Evolutionary conservation across 176 grass and related monocot species (phyloP), one percentile per base, ranked within the genome.

Genomic region (Carex scoparia): DNA sequence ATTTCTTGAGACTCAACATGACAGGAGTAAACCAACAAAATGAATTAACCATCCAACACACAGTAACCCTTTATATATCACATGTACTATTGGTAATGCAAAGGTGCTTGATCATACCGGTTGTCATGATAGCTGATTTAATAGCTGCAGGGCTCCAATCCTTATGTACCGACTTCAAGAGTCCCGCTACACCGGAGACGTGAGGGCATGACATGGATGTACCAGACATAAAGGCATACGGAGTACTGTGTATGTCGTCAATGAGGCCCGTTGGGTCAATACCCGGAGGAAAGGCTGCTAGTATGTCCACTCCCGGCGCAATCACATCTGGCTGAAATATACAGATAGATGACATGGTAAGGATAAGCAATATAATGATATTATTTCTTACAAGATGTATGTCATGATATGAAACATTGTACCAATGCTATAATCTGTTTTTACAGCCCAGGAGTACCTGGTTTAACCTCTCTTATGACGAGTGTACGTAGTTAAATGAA

Each of bases 141-240:
- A 89, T 86, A 4, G 78, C 87, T 9, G 87, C 87, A 18, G 87
- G 67, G 57, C 78, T 89, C 87, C 87, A 89, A n/a, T 83, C 44
- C 5, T 57, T 78, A 37, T 89, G 77, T 7, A 89, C 11, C 16
- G 46, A 37, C 67, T 75, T 89, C 51, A 89, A 16, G 42, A 89
- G 84, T 16, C 55, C 87, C 0, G 77, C 78, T 49, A 89, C 18
- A 5, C 87, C 87, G 10, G 87, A 51, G 66, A 89, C 60, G 16
- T 89, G 87, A 1, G 87, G 87, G 78, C 87, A 89, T 9, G 87
- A 54, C 87, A 89, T 89, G 1, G 87, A 89, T 4, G 87, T 89
- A 46, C 87, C 87, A 3, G 87, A 89, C 87, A 89, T 57, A 1
- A 86, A 23, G 0, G 28, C 28, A 61, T 77, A 89, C 5, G 42